These are phyloP conservation scores for Bipolaris gigantea DNA, from an alignment of 2,329 filamentous ascomycete genomes.

Conservation along the genomic window DNA sequence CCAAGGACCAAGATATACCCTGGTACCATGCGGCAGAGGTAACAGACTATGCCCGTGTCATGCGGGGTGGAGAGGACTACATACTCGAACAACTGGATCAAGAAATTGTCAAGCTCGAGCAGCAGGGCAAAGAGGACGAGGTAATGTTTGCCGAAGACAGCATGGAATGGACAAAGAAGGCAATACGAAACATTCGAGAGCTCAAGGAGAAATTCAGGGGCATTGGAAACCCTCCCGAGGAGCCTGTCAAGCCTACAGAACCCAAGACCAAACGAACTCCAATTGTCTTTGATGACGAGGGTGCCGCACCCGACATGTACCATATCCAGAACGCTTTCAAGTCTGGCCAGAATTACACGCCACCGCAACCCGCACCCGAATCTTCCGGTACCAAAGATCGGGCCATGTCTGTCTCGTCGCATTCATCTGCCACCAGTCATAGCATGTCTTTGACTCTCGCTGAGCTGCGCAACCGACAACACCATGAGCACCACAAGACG, in stretches of 20 bases:
- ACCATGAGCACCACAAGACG: conserved; percentile 49
- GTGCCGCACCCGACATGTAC: conserved; percentile 57
- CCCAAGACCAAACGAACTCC: conserved; percentile 52
- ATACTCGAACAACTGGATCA: conserved; percentile 78
- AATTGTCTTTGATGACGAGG: conserved; percentile 54
- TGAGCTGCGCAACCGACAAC: conserved; percentile 51
- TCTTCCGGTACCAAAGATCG: conserved; percentile 14
- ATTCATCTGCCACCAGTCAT: conserved; percentile 35
- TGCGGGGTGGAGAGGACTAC: conserved; percentile 91
- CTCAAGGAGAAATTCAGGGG: conserved; percentile 74
- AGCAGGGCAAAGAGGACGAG: conserved; percentile 86
- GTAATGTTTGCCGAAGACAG: conserved; percentile 87
- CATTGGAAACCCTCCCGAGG: conserved; percentile 65
- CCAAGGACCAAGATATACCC: conserved; percentile 74
- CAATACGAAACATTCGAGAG: conserved; percentile 71
- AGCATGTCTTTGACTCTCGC: conserved; percentile 48
- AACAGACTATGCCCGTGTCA: conserved; percentile 89
- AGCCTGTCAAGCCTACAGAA: conserved; percentile 55
- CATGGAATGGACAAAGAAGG: conserved; percentile 83
- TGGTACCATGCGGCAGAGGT: conserved; percentile 96
- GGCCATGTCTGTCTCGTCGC: conserved; percentile 36
- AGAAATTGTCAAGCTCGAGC: conserved; percentile 73
- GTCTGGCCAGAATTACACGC: conserved; percentile 47
- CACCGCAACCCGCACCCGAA: conserved; percentile 11
- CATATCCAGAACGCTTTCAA: conserved; percentile 51